These are phyloP conservation scores for Perkinsus olseni DNA, from an alignment of 169 alveolate genomes.

Conservation along the genomic window DNA sequence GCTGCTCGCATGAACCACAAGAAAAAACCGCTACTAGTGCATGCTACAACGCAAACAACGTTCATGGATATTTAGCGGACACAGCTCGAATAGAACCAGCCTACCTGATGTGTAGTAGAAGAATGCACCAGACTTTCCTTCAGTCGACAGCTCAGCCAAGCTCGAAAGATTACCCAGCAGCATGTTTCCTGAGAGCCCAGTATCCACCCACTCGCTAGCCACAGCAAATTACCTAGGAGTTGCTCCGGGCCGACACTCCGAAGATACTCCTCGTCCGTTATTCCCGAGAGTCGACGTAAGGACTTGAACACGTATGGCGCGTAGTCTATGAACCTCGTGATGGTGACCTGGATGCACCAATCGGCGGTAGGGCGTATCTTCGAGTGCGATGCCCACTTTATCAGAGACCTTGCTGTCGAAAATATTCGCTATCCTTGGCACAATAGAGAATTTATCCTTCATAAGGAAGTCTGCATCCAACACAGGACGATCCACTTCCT, in stretches of 20 bases:
- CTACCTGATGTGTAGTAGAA: constrained; percentile 88
- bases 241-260: constrained; percentile 94
- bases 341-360: constrained; percentile 15
- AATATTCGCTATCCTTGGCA: constrained; percentile 23
- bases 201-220: not conserved
- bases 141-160: constrained; percentile 81
- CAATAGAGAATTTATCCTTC: constrained; percentile 42
- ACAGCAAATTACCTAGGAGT: constrained; percentile 45
- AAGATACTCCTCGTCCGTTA: constrained; percentile 77
- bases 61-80: too few species aligned
- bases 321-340: constrained; percentile 75
- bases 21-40: too few species aligned
- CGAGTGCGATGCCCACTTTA: not conserved
- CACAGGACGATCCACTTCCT: constrained; percentile 31
- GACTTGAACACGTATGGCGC: constrained; percentile 89
- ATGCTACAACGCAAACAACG: too few species aligned
- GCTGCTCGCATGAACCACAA: too few species aligned
- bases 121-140: constrained; percentile 92
- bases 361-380: too few species aligned
- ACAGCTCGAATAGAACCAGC: constrained; percentile 41
- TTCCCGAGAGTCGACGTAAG: constrained; percentile 75
- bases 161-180: constrained; percentile 86
- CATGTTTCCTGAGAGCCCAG: constrained; percentile 67
- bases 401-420: not conserved
- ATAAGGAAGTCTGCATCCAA: constrained; percentile 37